Evolutionary conservation across 768 basidiomycete genomes (phyloP).

Genomic region (Lactifluus piperatus): DNA sequence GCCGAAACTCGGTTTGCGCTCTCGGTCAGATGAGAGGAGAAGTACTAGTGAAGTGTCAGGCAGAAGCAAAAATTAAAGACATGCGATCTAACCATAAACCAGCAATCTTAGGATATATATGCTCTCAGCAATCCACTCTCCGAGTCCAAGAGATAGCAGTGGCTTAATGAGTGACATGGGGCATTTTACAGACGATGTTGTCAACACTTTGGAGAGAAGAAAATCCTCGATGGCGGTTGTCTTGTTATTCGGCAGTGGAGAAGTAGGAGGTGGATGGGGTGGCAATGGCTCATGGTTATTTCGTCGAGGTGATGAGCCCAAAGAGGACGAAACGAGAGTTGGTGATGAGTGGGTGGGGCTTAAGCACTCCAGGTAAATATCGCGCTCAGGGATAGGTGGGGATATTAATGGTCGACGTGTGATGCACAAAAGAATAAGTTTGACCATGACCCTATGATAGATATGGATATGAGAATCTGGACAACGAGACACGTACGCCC

Average conservation of each 20-base stretch:
- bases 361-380: no score
- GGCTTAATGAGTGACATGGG: no score
- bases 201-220: constrained; percentile 73
- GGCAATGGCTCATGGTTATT: constrained; percentile 68
- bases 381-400: no score
- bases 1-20: constrained; percentile 42
- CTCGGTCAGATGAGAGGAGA: no score
- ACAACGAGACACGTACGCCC: no score
- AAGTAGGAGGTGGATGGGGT: constrained; percentile 50
- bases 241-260: constrained; percentile 42
- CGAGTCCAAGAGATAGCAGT: constrained; percentile 55
- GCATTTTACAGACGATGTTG: constrained; percentile 60
- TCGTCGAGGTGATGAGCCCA: constrained; percentile 54
- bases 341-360: no score
- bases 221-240: no score
- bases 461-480: constrained; percentile 18
- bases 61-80: not conserved
- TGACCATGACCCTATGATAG: constrained; percentile 55
- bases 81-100: constrained; percentile 52
- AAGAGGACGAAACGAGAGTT: no score
- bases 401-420: no score
- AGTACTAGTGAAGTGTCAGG: constrained; percentile 22
- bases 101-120: constrained; percentile 69
- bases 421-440: no score
- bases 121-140: constrained; percentile 74